Evolutionary conservation across 805 yeast genomes (phyloP).

Genomic region (Candida maesae): DNA sequence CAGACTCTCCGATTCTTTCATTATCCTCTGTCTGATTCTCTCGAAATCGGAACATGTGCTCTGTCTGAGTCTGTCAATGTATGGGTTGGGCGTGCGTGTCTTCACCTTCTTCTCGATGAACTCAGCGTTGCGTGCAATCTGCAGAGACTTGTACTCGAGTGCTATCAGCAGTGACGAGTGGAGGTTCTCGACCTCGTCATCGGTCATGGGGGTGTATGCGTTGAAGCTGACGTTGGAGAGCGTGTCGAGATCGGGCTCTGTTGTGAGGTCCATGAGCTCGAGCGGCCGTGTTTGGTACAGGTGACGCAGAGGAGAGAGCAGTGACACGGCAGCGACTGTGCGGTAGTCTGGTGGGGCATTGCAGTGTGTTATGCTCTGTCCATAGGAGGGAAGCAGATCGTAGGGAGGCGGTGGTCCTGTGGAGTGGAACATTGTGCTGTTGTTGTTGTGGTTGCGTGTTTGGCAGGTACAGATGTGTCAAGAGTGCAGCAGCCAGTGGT

Average conservation of each 20-base stretch:
- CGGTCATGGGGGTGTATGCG: conserved; percentile 8
- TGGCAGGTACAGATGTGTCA: background rate
- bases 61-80: conserved; percentile 20
- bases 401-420: background rate
- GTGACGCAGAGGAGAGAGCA: conserved; percentile 13
- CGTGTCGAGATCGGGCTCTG: conserved; percentile 3
- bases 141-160: conserved; percentile 20
- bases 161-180: conserved; percentile 8
- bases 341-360: conserved; percentile 25
- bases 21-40: conserved; percentile 15
- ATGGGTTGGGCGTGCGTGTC: conserved; percentile 17
- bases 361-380: conserved; percentile 13
- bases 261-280: background rate
- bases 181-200: conserved; percentile 15
- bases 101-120: conserved; percentile 20
- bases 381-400: conserved; percentile 16
- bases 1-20: conserved; percentile 7
- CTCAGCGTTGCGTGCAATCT: conserved; percentile 18
- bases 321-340: conserved; percentile 10
- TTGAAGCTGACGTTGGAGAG: conserved; percentile 13
- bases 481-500: background rate
- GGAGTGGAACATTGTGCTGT: too few species aligned
- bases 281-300: conserved; percentile 13
- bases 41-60: conserved; percentile 18
- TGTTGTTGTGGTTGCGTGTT: background rate